Percentiles rank a stretch among this genome's conserved stretches.
Evolutionary conservation across 495 filamentous ascomycete genomes (phyloP).

Genomic region (Podospora pseudoanserina): DNA sequence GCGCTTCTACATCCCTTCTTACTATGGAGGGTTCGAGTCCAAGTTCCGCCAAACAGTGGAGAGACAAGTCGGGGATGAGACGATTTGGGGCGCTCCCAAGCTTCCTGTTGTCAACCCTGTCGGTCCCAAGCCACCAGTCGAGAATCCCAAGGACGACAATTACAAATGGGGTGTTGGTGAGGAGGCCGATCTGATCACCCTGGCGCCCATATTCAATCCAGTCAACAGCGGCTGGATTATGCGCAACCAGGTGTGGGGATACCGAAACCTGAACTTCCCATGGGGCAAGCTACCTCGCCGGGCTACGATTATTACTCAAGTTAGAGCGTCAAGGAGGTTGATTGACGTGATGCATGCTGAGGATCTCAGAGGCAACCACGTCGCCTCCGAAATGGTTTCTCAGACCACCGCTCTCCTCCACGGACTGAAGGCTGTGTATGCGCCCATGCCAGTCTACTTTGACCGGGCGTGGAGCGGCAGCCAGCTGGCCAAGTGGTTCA

Average conservation of each 20-base stretch:
- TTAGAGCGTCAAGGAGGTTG: constrained; percentile 58
- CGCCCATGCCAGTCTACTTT: constrained; percentile 67
- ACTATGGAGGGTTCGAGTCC: constrained; percentile 57
- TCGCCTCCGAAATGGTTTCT: constrained; percentile 68
- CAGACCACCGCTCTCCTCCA: constrained; percentile 63
- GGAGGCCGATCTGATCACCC: constrained; percentile 70
- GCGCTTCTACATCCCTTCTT: constrained; percentile 63
- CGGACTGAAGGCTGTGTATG: constrained; percentile 66
- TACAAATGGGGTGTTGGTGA: constrained; percentile 73
- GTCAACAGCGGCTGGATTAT: constrained; percentile 61
- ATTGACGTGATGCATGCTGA: constrained; percentile 63
- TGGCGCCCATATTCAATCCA: constrained; percentile 67
- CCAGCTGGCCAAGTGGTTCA: constrained; percentile 59
- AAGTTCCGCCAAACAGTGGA: constrained; percentile 52
- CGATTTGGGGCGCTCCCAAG: constrained; percentile 61
- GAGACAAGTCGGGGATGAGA: constrained; percentile 39
- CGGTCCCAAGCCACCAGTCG: constrained; percentile 57
- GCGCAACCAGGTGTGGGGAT: constrained; percentile 59
- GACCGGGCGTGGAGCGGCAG: constrained; percentile 56
- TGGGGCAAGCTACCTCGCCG: constrained; percentile 57
- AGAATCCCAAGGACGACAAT: constrained; percentile 52
- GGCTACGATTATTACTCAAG: constrained; percentile 63
- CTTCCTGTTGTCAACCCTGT: constrained; percentile 52
- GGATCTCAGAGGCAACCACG: constrained; percentile 55
- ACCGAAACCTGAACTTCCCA: constrained; percentile 46